Evolutionary conservation across 805 yeast genomes (phyloP), one percentile per base, ranked within the genome.

Genomic region (Barnettozyma pratensis): DNA sequence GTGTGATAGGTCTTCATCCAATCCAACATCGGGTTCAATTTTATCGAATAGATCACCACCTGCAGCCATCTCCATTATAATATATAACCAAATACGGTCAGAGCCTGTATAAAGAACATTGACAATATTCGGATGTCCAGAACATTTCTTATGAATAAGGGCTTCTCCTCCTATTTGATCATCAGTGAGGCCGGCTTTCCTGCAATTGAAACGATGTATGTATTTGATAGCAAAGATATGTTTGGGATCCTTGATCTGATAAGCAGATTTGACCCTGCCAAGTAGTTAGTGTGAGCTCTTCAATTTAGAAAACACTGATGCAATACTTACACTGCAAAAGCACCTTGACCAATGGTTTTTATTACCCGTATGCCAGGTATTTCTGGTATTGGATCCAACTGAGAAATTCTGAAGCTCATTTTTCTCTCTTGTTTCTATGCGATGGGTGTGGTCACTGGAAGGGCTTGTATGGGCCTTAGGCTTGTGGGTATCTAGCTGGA

Each of bases 11-110:
- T 79, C 81, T 46, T 74, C 76, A 53, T 79, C 85, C 3, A 84
- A 81, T 1, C 90, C 90, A 7, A 76, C 65, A 65, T 83, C 89
- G 0, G 89, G 89, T 60, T 84, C 89, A 51, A 85, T 85, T 63
- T 85, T 85, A 57, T 85, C 91, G 61, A 85, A 85, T 25, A 85
- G 61, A 64, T 85, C 94, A 12, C 94, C 94, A 50, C 87, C 87
- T 28, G 74, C 73, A 1, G 89, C 88, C 49, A 81, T 66, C 57
- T 85, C 91, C 73, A 85, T 67, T 4, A 78, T 78, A 50, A 85
- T 72, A 79, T 85, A 85, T 36, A 79, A 66, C 78, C 84, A 85
- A 41, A 73, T 74, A 1, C 64, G 60, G 50, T 80, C 77, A 4
- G 77, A 73, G 6, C 81, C 82, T 52, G 78, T 76, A 55, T 76